Base-by-base conservation (phyloP, 2,329 filamentous ascomycete genomes). In the Neurospora crassa region DNA sequence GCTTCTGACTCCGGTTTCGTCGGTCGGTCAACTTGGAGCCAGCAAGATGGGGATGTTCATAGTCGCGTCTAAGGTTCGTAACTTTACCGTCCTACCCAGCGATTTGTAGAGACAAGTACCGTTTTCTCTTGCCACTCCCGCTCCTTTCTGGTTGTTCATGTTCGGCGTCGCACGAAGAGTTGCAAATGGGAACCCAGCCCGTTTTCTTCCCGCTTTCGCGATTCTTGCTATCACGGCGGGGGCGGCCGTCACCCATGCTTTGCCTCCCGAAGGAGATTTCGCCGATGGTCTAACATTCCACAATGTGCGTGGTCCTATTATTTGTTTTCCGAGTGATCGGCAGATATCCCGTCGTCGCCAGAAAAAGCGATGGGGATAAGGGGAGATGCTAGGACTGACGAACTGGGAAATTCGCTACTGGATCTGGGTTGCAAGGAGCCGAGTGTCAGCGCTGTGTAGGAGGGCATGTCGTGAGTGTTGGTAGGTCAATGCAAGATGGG, bases 381-480 rank as follows among this genome's bases (percentile, higher is more conserved):
- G 1, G 12, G 14, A 0, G 7, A 53, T 29, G 45, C 20, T 7
- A 24, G 20, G 5, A 14, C 11, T 2, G 45, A 7, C 12, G 5
- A 29, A 1, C 1, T 3, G 20, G 45, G 6, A 16, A 6, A 7
- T 8, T 53, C 20, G 45, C 6, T 24, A 6, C 6, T 53, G 20
- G 12, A 53, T 1, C 2, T 1, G 20, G 20, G 5, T 29, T 5
- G 45, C 8, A 8, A 3, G 20, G 12, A 16, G 14, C 5, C 6
- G 4, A 29, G 14, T 29, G 12, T 2, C 1, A 16, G 20, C 5
- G 20, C 16, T 1, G 12, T 16, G 8, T 0, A 16, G 0, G 6
- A 2, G 12, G 12, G 12, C 20, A 5, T 29, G 12, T 29, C 5
- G 20, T 29, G 45, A 12, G 4, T 16, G 16, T 16, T 3, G 3